Percentiles rank a stretch among this genome's conserved stretches.
Conservation (phyloP, 306 rosid species). For the Inga leiocalycina region DNA sequence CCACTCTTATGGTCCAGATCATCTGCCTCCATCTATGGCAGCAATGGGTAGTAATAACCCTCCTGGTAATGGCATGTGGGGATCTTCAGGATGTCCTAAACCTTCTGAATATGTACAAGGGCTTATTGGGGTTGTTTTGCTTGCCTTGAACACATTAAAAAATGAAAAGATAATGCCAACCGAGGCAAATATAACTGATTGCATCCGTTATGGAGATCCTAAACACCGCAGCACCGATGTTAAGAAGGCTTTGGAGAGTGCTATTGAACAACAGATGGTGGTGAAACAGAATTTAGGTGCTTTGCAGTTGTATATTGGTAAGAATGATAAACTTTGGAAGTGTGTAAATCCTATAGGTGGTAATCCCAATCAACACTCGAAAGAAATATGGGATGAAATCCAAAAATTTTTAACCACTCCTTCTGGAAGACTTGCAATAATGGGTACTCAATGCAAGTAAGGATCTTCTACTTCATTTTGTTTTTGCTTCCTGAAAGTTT, state of each 20-base stretch:
- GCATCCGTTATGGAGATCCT: constrained; percentile 67
- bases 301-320: constrained; percentile 64
- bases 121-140: constrained; percentile 66
- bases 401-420: constrained; percentile 52
- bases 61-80: constrained; percentile 57
- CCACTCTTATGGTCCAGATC: constrained; percentile 42
- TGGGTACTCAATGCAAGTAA: constrained; percentile 66
- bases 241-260: constrained; percentile 64
- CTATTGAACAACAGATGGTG: constrained; percentile 65
- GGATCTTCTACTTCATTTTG: neutral
- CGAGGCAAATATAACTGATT: constrained; percentile 60
- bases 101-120: constrained; percentile 70
- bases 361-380: constrained; percentile 44
- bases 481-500: constrained; percentile 7
- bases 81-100: constrained; percentile 55
- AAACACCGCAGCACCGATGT: constrained; percentile 62
- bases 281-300: constrained; percentile 65
- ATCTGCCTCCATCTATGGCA: constrained; percentile 34
- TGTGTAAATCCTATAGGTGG: constrained; percentile 64
- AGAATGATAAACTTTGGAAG: constrained; percentile 65
- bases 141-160: constrained; percentile 62
- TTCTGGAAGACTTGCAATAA: constrained; percentile 52
- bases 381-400: constrained; percentile 53
- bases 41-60: constrained; percentile 31
- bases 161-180: constrained; percentile 68